Evolutionary conservation across 2,329 filamentous ascomycete genomes (phyloP).

Genomic region (Colletotrichum ledebouriae): DNA sequence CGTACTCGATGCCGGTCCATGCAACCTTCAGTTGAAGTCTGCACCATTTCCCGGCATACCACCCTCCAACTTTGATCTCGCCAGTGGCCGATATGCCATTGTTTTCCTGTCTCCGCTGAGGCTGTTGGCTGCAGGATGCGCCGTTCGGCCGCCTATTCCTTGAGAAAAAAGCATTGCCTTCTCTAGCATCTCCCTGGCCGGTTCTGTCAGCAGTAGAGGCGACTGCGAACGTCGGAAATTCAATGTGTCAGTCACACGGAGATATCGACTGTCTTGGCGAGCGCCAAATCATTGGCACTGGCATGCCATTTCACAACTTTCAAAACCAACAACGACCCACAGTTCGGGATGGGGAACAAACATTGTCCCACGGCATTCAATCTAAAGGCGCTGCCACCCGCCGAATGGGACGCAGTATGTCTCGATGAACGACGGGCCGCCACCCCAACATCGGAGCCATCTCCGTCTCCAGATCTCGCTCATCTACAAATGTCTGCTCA

Average conservation of each 20-base stretch:
- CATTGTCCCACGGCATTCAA: slow-evolving; percentile 28
- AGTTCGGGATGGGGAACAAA: slow-evolving; percentile 29
- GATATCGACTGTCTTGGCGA: slow-evolving; percentile 25
- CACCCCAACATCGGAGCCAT: slow-evolving; percentile 31
- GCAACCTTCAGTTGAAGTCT: slow-evolving; percentile 2
- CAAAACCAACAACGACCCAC: slow-evolving; percentile 24
- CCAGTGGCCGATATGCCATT: neutral
- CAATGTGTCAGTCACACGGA: neutral
- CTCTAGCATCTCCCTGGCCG: neutral
- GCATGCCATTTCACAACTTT: neutral
- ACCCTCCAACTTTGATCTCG: neutral
- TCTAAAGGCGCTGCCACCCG: slow-evolving; percentile 19
- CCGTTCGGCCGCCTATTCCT: neutral
- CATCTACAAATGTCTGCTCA: slow-evolving; percentile 10
- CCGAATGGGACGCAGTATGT: slow-evolving; percentile 30
- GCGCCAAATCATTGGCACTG: slow-evolving; percentile 14
- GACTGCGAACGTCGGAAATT: neutral
- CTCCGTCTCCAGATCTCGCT: slow-evolving; percentile 17
- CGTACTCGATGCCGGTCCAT: slow-evolving; percentile 9
- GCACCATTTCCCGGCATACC: slow-evolving; percentile 16
- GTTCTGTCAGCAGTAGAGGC: neutral
- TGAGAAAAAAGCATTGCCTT: neutral
- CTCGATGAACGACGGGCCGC: slow-evolving; percentile 29
- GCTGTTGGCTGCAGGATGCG: neutral
- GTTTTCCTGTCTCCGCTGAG: neutral